Evolutionary conservation across 148 eudicot genomes (phyloP).

Genomic region (Arctostaphylos glauca): DNA sequence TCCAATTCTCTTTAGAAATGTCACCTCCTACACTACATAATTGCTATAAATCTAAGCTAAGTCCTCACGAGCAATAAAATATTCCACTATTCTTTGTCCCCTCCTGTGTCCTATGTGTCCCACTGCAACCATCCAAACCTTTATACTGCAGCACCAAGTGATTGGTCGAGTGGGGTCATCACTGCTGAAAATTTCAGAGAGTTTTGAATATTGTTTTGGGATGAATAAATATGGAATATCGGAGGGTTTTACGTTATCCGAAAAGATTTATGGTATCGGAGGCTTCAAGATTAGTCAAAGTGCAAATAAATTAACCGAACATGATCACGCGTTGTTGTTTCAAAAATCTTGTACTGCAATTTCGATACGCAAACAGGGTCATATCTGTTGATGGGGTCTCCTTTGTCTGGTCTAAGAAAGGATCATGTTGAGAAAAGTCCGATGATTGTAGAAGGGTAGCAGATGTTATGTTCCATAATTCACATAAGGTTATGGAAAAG

Average conservation of each 20-base stretch:
- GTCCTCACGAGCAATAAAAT: constrained; percentile 20
- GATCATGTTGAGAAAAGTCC: not conserved
- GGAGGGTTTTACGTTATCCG: too few species aligned
- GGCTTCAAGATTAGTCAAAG: not conserved
- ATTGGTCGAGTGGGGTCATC: not conserved
- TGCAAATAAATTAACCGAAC: not conserved
- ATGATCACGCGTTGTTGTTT: not conserved
- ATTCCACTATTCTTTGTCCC: constrained; percentile 22
- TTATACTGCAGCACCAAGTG: not conserved
- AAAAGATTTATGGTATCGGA: not conserved
- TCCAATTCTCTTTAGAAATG: not conserved
- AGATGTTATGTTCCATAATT: not conserved
- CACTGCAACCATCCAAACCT: constrained; percentile 18
- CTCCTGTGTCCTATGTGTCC: not conserved
- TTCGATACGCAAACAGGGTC: not conserved
- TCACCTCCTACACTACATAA: not conserved
- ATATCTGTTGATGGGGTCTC: not conserved
- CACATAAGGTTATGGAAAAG: not conserved
- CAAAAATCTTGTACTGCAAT: not conserved
- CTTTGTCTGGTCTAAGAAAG: not conserved
- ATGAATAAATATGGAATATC: too few species aligned
- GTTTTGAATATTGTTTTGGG: too few species aligned
- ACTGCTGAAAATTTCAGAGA: too few species aligned
- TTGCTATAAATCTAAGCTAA: not conserved
- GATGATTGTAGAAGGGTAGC: not conserved